A percentile compares a stretch with the other conserved stretches of the same genome.
Conservation (phyloP, 2,329 filamentous ascomycete genomes). For the Dactylonectria macrodidyma region DNA sequence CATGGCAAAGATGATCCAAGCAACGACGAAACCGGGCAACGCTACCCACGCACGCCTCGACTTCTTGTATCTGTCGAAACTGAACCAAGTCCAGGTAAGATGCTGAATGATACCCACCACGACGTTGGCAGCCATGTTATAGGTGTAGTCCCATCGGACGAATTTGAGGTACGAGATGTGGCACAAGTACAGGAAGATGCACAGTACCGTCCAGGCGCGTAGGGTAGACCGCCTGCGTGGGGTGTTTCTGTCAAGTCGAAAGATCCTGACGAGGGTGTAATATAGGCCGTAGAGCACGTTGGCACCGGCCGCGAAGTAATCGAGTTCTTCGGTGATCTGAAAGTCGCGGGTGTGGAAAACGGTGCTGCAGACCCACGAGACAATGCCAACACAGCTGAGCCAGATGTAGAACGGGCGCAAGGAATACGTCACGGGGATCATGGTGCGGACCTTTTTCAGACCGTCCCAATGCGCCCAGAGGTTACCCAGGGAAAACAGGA, state of each 20-base stretch:
- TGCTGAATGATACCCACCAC: constrained; percentile 86
- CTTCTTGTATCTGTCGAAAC: constrained; percentile 79
- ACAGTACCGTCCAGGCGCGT: constrained; percentile 82
- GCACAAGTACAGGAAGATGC: constrained; percentile 77
- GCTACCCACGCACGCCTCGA: constrained; percentile 84
- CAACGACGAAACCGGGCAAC: constrained; percentile 92
- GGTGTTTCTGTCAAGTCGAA: constrained; percentile 78
- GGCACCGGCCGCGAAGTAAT: constrained; percentile 95
- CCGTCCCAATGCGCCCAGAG: constrained; percentile 88
- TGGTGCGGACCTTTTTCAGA: constrained; percentile 77
- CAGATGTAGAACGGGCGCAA: constrained; percentile 85
- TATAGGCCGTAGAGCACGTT: constrained; percentile 93
- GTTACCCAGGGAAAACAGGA: constrained; percentile 94
- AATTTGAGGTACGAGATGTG: constrained; percentile 90
- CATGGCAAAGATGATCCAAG: constrained; percentile 94
- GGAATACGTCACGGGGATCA: constrained; percentile 80
- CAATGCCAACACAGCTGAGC: constrained; percentile 86
- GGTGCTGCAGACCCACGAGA: constrained; percentile 89
- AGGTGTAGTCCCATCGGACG: constrained; percentile 94
- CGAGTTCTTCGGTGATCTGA: constrained; percentile 87
- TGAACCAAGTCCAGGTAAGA: constrained; percentile 88
- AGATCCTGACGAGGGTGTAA: constrained; percentile 85
- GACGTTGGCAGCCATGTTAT: constrained; percentile 98
- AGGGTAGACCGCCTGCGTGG: constrained; percentile 66
- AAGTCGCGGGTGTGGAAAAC: constrained; percentile 96